phyloP scores from a whole-genome alignment of 768 basidiomycete genomes.

The Kwoniella sp. region DNA sequence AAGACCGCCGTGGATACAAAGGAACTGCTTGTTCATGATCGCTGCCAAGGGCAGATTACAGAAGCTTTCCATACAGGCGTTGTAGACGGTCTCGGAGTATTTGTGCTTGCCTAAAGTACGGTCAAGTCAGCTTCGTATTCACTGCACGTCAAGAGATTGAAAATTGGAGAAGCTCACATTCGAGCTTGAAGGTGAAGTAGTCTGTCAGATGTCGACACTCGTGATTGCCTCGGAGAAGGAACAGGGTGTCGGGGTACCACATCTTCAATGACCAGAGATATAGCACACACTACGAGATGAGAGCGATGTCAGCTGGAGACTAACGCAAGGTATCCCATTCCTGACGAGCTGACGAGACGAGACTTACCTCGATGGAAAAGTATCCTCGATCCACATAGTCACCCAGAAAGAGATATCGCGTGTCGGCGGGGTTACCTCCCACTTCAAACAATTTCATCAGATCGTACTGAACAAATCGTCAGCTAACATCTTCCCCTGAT shows the following conservation, averaged over 20 bases:
- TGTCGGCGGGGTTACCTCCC: conserved; percentile 90
- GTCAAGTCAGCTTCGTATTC: conserved; percentile 8
- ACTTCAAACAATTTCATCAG: conserved; percentile 95
- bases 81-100: conserved; percentile 94
- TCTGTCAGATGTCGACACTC: conserved; percentile 98
- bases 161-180: conserved; percentile 67
- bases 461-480: conserved; percentile 87
- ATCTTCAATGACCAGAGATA: conserved; percentile 99
- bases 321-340: not conserved
- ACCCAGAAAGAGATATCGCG: conserved; percentile 86
- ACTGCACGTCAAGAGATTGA: not conserved
- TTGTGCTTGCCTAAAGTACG: conserved; percentile 83
- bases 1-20: conserved; percentile 96
- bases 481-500: too few relatives aligned
- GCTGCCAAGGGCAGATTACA: conserved; percentile 93
- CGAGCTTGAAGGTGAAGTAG: conserved; percentile 98
- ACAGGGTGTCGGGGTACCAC: conserved; percentile 97
- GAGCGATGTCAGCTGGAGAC: not conserved
- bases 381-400: conserved; percentile 94
- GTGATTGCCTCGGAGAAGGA: conserved; percentile 95
- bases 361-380: conserved; percentile 81
- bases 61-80: conserved; percentile 97
- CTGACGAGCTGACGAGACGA: not conserved
- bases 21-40: conserved; percentile 98
- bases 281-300: conserved; percentile 82